These are phyloP conservation scores for Coniella vitis DNA, from an alignment of 2,329 filamentous ascomycete species.

Conservation along the genomic window DNA sequence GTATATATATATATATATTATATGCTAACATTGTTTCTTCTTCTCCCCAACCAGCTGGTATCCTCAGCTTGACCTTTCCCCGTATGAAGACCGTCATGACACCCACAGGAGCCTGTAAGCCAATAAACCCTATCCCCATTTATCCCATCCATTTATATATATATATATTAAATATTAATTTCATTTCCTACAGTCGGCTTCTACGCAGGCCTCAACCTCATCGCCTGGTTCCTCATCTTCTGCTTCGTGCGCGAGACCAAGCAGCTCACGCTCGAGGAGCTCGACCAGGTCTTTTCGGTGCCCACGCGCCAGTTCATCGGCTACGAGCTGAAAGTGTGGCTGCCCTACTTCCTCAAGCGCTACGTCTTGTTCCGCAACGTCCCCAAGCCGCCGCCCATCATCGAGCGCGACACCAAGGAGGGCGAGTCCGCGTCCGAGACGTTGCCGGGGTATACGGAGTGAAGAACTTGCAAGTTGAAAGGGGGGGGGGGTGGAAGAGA, in stretches of 20 bases:
- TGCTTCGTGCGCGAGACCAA: slow-evolving; percentile 54
- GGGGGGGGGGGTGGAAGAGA: too few relatives aligned
- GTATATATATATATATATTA: too few relatives aligned
- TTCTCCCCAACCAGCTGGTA: slow-evolving; percentile 17
- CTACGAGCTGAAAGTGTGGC: slow-evolving; percentile 27
- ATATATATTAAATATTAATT: too few relatives aligned
- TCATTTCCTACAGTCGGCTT: slow-evolving; percentile 34
- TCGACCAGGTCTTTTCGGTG: slow-evolving; percentile 40
- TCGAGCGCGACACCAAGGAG: slow-evolving; percentile 18
- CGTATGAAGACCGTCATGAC: slow-evolving; percentile 27
- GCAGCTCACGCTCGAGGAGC: slow-evolving; percentile 48
- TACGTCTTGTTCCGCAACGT: slow-evolving; percentile 28
- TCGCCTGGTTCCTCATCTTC: slow-evolving; percentile 50
- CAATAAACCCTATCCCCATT: not conserved
- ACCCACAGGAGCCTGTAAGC: slow-evolving; percentile 25
- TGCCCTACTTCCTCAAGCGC: slow-evolving; percentile 32
- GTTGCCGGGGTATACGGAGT: too few relatives aligned
- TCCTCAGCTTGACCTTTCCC: slow-evolving; percentile 21
- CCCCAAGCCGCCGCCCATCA: slow-evolving; percentile 27
- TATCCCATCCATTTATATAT: too few relatives aligned
- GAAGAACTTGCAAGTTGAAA: too few relatives aligned
- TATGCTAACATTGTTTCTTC: too few relatives aligned
- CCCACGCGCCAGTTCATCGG: slow-evolving; percentile 26
- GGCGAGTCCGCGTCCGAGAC: not conserved
- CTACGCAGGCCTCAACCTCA: slow-evolving; percentile 49